Conservation (phyloP, 352 stramenopile genomes). For the Globisporangium yorkense region DNA sequence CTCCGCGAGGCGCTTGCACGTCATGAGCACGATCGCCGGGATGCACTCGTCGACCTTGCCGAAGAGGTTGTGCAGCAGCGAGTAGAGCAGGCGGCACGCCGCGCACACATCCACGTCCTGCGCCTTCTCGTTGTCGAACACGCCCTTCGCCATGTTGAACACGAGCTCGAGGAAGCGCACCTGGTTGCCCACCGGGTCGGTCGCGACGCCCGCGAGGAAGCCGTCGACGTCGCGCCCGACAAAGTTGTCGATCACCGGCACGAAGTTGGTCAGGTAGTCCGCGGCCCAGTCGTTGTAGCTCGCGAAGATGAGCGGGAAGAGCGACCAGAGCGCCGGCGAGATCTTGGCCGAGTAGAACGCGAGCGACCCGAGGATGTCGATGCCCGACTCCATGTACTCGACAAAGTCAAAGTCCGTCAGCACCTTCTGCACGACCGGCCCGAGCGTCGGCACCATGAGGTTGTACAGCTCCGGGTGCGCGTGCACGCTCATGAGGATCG, state of each 20-base stretch:
- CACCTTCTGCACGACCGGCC: constrained; percentile 94
- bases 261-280: constrained; percentile 96
- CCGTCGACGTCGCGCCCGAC: constrained; percentile 80
- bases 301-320: constrained; percentile 96
- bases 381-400: constrained; percentile 95
- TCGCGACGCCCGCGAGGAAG: constrained; percentile 50
- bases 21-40: constrained; percentile 65
- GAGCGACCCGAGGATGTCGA: constrained; percentile 95
- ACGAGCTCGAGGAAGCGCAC: constrained; percentile 76
- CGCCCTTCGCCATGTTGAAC: constrained; percentile 70
- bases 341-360: constrained; percentile 94
- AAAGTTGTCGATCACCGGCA: constrained; percentile 95
- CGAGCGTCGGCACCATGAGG: constrained; percentile 92
- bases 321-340: constrained; percentile 89
- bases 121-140: constrained; percentile 53
- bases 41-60: constrained; percentile 77
- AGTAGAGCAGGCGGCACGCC: constrained; percentile 70
- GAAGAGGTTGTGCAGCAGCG: constrained; percentile 80
- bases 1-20: constrained; percentile 50
- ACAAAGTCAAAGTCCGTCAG: constrained; percentile 94
- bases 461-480: constrained; percentile 76
- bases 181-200: constrained; percentile 32
- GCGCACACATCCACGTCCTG: constrained; percentile 74
- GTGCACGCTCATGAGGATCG: constrained; percentile 81
- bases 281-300: constrained; percentile 95